Evolutionary conservation across 495 filamentous ascomycete genomes (phyloP), one percentile per base, ranked within the genome.

Genomic region (Neurospora discreta): DNA sequence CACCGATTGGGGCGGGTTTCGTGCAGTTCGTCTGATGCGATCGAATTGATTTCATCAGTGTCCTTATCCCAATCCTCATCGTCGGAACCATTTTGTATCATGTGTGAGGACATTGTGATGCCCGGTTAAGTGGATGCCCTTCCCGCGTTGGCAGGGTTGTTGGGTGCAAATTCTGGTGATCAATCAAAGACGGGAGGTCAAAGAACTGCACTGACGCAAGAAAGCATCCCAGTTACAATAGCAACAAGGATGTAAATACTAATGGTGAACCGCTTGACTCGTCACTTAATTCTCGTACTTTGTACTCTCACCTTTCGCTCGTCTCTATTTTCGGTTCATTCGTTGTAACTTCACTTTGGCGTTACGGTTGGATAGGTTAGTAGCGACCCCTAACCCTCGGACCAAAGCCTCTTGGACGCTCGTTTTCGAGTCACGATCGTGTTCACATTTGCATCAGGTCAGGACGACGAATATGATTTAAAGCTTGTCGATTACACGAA

Each of bases 1-100:
- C 85, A 88, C 68, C 81, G 79, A 74, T 87, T 88, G 11, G 85
- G 82, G 6, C 83, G 79, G 20, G 78, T 78, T 15, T 81, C 79
- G 70, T 79, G 73, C 23, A 82, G 77, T 33, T 80, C 79, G 8
- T 79, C 76, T 39, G 77, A 77, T 9, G 73, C 75, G 39, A 76
- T 71, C 1, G 78, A 82, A 23, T 71, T 71, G 30, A 79, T 76
- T 36, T 77, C 76, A 40, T 73, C 75, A 13, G 74, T 73, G 67
- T 74, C 73, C 20, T 70, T 71, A 68, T 78, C 75, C 74, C 71
- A 75, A 7, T 73, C 72, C 26, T 67, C 68, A 7, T 60, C 52
- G 16, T 38, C 26, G 30, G 68, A 60, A 23, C 70, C 23, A 18
- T 46, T 30, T 15, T 18, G 5, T 3, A 38, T 72, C n/a, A 5